Evolutionary conservation across 2,329 filamentous ascomycete genomes (phyloP), one percentile per base, ranked within the genome.

Genomic region (Ophiocordyceps australis): DNA sequence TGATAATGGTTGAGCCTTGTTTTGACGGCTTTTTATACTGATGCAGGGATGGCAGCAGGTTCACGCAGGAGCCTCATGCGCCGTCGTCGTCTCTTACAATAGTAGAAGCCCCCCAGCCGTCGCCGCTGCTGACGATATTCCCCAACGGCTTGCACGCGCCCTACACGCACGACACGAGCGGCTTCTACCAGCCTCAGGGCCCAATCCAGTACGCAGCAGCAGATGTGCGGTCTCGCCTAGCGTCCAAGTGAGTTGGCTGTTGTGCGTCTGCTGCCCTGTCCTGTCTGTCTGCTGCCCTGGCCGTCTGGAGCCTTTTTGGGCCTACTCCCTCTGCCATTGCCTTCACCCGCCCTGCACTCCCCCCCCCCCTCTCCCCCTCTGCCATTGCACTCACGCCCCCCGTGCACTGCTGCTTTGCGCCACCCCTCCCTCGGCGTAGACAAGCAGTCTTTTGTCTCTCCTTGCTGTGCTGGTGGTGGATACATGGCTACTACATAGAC

Each of bases 221-320:
- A 33, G 63, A 67, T 49, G 50, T 59, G 39, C 59, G 64, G 45
- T 50, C 61, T 40, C 59, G 62, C 40, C 49, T 68, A 40, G 56
- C 52, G 41, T 59, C 62, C 38, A 64, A 54, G 65, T 70, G 61
- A 37, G 62, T 63, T 14, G n/a, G n/a, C n/a, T n/a, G n/a, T n/a
- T n/a, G n/a, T n/a, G n/a, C n/a, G n/a, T n/a, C n/a, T n/a, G n/a
- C 13, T 16, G 13, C 12, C 19, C 13, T 8, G 10, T 11, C 18
- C n/a, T 19, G 9, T 14, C 9, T 11, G 5, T 14, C 15, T 10
- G 7, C 8, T 6, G 5, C n/a, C 15, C 15, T 25, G 5, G 10
- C 15, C 12, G n/a, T n/a, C n/a, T n/a, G n/a, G n/a, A n/a, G n/a
- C n/a, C n/a, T n/a, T n/a, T n/a, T n/a, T n/a, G n/a, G n/a, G n/a